phyloP scores from a whole-genome alignment of 257 asterid species.

The Verbena officinalis region DNA sequence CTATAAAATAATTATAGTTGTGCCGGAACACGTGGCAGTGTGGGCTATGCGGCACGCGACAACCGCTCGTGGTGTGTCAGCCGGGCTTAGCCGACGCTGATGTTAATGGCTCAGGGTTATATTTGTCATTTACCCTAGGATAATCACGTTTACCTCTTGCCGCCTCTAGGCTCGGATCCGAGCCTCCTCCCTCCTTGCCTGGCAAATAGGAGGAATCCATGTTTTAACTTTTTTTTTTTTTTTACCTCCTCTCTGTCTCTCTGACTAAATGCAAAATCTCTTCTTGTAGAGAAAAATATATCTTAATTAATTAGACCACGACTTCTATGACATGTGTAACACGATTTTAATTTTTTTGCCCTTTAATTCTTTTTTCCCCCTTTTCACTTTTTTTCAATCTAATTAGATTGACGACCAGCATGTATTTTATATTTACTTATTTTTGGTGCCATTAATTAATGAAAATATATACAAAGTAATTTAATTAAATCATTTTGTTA shows the following conservation, averaged over 20 bases:
- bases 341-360: not conserved
- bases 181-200: conserved; percentile 44
- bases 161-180: conserved; percentile 72
- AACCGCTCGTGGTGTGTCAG: conserved; percentile 68
- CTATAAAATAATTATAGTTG: not conserved
- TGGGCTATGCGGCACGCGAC: conserved; percentile 64
- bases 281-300: no score
- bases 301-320: no score
- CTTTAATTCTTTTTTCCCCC: no score
- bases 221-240: not conserved
- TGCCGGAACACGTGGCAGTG: conserved; percentile 50
- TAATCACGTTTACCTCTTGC: conserved; percentile 27
- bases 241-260: no score
- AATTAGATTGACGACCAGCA: no score
- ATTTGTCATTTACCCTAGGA: not conserved
- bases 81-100: conserved; percentile 11
- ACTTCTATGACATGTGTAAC: not conserved
- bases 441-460: no score
- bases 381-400: no score
- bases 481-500: not conserved
- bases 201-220: conserved; percentile 9
- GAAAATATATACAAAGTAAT: no score
- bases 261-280: no score
- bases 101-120: conserved; percentile 15
- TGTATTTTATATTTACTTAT: no score